Base-by-base conservation (phyloP, 352 stramenopile genomes). In the Phytophthora podocarpi region DNA sequence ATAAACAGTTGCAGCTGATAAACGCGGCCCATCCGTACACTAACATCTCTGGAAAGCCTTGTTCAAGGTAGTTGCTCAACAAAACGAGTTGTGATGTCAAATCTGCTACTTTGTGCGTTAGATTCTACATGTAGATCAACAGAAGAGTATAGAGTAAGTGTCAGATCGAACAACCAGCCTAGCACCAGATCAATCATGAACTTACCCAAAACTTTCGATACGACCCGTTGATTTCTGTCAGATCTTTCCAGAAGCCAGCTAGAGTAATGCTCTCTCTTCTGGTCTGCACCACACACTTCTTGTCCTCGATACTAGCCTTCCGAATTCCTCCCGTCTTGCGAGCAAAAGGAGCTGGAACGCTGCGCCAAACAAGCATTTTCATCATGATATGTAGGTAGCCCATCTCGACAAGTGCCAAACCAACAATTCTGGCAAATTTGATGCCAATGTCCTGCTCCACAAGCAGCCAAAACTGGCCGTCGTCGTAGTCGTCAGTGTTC, bases 121-220 rank as follows among this genome's bases (percentile, higher is more conserved):
- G 18, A 30, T 74, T 80, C 78, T 88, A 32, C 3, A 40, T 24
- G 20, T 18, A 49, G n/a, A 55, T n/a, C n/a, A n/a, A n/a, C n/a
- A n/a, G n/a, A n/a, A n/a, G n/a, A n/a, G n/a, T n/a, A n/a, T n/a
- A n/a, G n/a, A n/a, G n/a, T 4, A 27, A 23, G 43, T 18, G 59
- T 50, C 6, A 66, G n/a, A 54, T 15, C 34, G 40, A 15, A 10
- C n/a, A n/a, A 56, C 26, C 39, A 26, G 2, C 51, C 13, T 24
- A 46, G 9, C 13, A 24, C n/a, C 10, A 46, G 31, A 28, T 12
- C 16, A 39, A 39, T 3, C n/a, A 6, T 15, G 13, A 26, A 41
- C 61, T 27, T 62, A 85, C 76, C 72, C 76, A 85, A 37, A 70
- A 66, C 36, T 85, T 85, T 15, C 76, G 63, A 20, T 78, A 67